Percentiles rank a stretch among this genome's conserved stretches.
These are phyloP conservation scores for Dactylonectria macrodidyma DNA, from an alignment of 2,329 filamentous ascomycete genomes.

Conservation along the genomic window DNA sequence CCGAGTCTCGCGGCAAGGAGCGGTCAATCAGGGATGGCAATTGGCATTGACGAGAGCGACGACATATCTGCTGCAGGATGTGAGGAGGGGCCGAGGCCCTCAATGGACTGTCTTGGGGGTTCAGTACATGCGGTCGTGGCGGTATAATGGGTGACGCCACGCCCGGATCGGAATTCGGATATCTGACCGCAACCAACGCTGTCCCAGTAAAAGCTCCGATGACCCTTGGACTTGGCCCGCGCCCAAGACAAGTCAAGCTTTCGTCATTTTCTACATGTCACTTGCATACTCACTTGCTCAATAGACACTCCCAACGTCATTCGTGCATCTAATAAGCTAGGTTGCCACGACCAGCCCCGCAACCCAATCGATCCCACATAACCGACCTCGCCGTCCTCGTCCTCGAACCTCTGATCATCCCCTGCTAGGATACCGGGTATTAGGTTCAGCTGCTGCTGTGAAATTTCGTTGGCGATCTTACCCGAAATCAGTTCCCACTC, in stretches of 20 bases:
- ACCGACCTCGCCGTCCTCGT: not conserved
- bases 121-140: slow-evolving; percentile 13
- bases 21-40: slow-evolving; percentile 22
- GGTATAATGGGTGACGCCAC: slow-evolving; percentile 34
- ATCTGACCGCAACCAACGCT: slow-evolving; percentile 27
- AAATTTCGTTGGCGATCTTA: slow-evolving; percentile 19
- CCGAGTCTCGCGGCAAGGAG: slow-evolving; percentile 14
- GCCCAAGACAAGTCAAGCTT: slow-evolving; percentile 27
- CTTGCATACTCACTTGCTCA: slow-evolving; percentile 19
- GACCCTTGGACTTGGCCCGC: slow-evolving; percentile 31
- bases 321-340: slow-evolving; percentile 7
- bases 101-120: slow-evolving; percentile 6
- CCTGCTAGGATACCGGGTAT: slow-evolving; percentile 3
- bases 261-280: slow-evolving; percentile 26
- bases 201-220: slow-evolving; percentile 41
- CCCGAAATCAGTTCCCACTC: slow-evolving; percentile 4
- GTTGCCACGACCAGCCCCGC: slow-evolving; percentile 12
- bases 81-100: not conserved
- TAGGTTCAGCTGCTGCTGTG: slow-evolving; percentile 22
- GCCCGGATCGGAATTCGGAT: slow-evolving; percentile 38
- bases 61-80: slow-evolving; percentile 9
- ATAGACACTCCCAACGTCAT: slow-evolving; percentile 21
- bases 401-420: not conserved
- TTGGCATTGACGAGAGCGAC: slow-evolving; percentile 1
- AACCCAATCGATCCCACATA: slow-evolving; percentile 6